Base-by-base conservation (phyloP, 2,329 filamentous ascomycete genomes). In the Niveomyces coronatus region DNA sequence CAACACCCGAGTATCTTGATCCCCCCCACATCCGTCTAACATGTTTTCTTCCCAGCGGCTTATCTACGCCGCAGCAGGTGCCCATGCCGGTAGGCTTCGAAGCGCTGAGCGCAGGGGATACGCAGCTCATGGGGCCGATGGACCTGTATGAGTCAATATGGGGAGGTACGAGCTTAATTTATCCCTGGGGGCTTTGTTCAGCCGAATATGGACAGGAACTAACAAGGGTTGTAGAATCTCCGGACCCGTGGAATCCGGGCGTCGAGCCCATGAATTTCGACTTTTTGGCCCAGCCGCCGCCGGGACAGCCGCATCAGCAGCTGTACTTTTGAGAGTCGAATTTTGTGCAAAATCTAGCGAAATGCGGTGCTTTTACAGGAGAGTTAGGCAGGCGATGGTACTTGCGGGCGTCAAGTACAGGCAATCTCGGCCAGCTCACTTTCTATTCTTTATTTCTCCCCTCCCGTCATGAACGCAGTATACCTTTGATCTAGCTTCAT, bases 121-220 rank as follows among this genome's bases (percentile, higher is more conserved):
- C 68, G 3, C 62, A 73, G 23, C 71, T 75, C 46, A 74, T 80
- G 65, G 76, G 76, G 26, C 76, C 76, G 1, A 76, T 81, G 74
- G 76, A 81, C 43, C 58, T 81, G 1, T 81, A 79, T 51, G 75
- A 80, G 49, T 78, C 74, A 4, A 81, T 81, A 31, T 80, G 79
- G 60, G 79, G 74, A 67, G 76, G 75, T 79, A 57, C 54, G 71
- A 63, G 20, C 22, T 44, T 16, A 15, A 33, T 22, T 26, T 40
- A 35, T 31, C 14, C 18, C 43, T 7, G 22, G 7, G 7, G 7
- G 22, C 22, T 24, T 24, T 24, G 22, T 7, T 24, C 22, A 24
- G 7, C 11, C 17, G 10, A 11, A 6, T 7, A 11, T 9, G 15
- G 7, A 3, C 15, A 4, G 17, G 17, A 11, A 33, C 31, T 39